phyloP scores from a whole-genome alignment of 352 stramenopile species.

The Phytophthora kernoviae region DNA sequence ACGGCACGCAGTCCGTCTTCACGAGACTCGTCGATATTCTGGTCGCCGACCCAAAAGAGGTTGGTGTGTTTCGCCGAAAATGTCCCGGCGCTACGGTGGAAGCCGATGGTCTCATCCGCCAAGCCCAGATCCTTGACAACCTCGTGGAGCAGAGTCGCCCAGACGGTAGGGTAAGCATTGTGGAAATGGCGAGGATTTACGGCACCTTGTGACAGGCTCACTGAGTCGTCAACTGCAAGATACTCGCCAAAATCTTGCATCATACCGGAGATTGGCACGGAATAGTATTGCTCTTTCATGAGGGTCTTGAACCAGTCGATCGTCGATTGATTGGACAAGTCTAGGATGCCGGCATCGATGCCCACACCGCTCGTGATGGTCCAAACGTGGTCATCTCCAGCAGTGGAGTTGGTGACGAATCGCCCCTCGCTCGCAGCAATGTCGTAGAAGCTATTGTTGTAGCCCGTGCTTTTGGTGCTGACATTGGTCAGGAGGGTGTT shows the following conservation, averaged over 20 bases:
- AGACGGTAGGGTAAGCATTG: constrained; percentile 32
- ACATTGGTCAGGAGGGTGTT: constrained; percentile 34
- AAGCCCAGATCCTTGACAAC: constrained; percentile 26
- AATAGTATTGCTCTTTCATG: constrained; percentile 33
- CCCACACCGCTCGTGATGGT: constrained; percentile 30
- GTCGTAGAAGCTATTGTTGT: constrained; percentile 33
- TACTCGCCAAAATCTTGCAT: constrained; percentile 39
- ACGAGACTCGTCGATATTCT: constrained; percentile 33
- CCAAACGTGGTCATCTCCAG: constrained; percentile 21
- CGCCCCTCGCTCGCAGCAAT: constrained; percentile 24
- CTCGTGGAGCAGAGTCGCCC: constrained; percentile 23
- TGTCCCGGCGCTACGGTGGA: constrained; percentile 28
- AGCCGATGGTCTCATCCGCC: constrained; percentile 33
- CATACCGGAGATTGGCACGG: constrained; percentile 35
- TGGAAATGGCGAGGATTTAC: constrained; percentile 28
- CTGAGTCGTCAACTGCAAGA: constrained; percentile 23
- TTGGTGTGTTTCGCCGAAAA: constrained; percentile 35
- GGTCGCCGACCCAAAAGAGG: constrained; percentile 36
- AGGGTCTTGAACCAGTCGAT: constrained; percentile 34
- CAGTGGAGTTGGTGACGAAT: constrained; percentile 29
- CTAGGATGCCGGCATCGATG: constrained; percentile 27
- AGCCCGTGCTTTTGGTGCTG: constrained; percentile 29
- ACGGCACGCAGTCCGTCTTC: constrained; percentile 30
- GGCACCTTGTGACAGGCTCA: constrained; percentile 20
- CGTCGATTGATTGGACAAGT: constrained; percentile 31